Evolutionary conservation across 1,139 yeast species (phyloP).

Genomic region (Candida frijolesensis): DNA sequence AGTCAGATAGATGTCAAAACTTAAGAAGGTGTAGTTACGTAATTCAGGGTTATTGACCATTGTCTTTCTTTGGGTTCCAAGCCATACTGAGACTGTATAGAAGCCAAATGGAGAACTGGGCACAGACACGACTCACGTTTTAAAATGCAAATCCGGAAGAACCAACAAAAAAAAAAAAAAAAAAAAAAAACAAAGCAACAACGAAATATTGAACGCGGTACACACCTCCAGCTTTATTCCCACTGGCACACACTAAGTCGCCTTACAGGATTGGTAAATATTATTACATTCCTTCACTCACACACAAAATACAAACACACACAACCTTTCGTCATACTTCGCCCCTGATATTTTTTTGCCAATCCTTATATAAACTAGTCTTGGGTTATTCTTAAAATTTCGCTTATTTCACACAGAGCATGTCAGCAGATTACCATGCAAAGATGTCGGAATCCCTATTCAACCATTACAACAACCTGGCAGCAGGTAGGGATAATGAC

Average conservation of each 20-base stretch:
- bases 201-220: not conserved
- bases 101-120: not conserved
- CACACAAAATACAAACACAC: not conserved
- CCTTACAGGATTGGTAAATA: not conserved
- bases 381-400: not conserved
- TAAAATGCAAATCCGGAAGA: not conserved
- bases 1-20: not conserved
- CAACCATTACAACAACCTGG: conserved; percentile 10
- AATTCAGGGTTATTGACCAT: not conserved
- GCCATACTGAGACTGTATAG: not conserved
- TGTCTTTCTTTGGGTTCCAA: not conserved
- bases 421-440: conserved; percentile 15
- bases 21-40: not conserved
- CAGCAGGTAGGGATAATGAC: not conserved
- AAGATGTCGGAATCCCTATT: conserved; percentile 12
- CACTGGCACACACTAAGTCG: not conserved
- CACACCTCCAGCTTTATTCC: not conserved
- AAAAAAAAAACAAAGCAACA: not conserved
- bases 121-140: not conserved
- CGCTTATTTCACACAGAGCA: not conserved
- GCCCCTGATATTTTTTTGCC: not conserved
- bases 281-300: not conserved
- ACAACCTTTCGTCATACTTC: not conserved
- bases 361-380: not conserved
- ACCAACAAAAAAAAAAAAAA: not conserved